Evolutionary conservation across 2,329 filamentous ascomycete species (phyloP).

Genomic region (Alternaria infectoria): DNA sequence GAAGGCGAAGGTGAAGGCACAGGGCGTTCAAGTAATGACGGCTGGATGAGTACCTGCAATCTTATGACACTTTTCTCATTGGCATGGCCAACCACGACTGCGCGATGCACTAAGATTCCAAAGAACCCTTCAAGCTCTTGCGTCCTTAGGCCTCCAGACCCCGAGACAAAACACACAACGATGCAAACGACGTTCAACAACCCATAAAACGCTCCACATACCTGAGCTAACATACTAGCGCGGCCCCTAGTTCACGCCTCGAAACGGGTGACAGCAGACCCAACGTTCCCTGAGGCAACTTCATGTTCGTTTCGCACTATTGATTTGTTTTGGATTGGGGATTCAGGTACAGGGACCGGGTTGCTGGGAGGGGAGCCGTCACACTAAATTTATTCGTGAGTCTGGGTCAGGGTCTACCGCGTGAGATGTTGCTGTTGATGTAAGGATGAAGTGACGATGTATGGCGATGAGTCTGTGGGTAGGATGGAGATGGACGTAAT

Average conservation of each 20-base stretch:
- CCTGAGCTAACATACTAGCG: not conserved
- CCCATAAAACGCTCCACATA: not conserved
- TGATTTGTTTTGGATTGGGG: constrained; percentile 1
- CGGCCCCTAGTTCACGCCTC: not conserved
- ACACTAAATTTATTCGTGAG: not conserved
- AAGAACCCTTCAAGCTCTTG: not conserved
- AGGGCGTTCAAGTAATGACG: not conserved
- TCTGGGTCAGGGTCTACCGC: not conserved
- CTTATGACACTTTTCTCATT: not conserved
- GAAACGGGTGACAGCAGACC: constrained; percentile 1
- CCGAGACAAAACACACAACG: not conserved
- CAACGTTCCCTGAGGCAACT: not conserved
- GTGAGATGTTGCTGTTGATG: not conserved
- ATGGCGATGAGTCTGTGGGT: not conserved
- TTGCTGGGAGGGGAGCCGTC: not conserved
- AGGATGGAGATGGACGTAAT: not conserved
- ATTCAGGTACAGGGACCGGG: not conserved
- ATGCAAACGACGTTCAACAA: not conserved
- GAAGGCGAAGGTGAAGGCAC: not conserved
- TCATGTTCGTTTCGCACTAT: constrained; percentile 4
- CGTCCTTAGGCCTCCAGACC: not conserved
- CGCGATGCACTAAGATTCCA: not conserved
- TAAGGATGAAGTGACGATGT: not conserved
- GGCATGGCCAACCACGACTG: not conserved
- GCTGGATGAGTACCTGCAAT: not conserved